Evolutionary conservation across 805 yeast genomes (phyloP).

Genomic region (Metschnikowia peoriensis): DNA sequence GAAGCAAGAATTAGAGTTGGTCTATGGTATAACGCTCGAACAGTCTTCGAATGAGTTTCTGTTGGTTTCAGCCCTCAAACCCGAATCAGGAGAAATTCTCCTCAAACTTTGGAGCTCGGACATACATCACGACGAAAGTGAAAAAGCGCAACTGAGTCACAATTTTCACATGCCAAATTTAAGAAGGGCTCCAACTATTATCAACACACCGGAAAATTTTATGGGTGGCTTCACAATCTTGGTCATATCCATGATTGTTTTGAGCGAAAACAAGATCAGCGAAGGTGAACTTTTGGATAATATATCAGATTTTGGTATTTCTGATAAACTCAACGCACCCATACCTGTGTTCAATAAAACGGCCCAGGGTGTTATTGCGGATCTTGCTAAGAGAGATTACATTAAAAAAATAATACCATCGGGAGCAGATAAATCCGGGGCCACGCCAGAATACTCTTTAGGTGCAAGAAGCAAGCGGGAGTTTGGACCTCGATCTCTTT

Average conservation of each 20-base stretch:
- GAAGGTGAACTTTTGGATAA: conserved; percentile 25
- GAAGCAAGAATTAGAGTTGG: conserved; percentile 18
- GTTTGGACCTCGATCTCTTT: conserved; percentile 29
- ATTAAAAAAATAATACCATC: conserved; percentile 17
- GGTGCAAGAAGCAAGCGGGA: conserved; percentile 36
- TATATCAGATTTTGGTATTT: conserved; percentile 27
- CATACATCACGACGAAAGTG: not conserved
- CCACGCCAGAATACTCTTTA: conserved; percentile 24
- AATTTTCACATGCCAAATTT: conserved; percentile 22
- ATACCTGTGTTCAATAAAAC: conserved; percentile 23
- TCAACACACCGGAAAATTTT: conserved; percentile 27
- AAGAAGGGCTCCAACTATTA: conserved; percentile 18
- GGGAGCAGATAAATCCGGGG: conserved; percentile 16
- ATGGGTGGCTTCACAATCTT: conserved; percentile 31
- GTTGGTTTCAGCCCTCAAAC: conserved; percentile 23
- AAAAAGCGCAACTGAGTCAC: not conserved
- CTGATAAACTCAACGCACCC: conserved; percentile 19
- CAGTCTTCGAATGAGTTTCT: conserved; percentile 17
- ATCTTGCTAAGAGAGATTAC: conserved; percentile 31
- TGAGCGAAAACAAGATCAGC: conserved; percentile 31
- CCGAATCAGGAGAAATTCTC: conserved; percentile 22
- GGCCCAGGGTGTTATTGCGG: conserved; percentile 23
- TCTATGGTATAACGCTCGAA: conserved; percentile 28
- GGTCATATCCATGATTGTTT: conserved; percentile 28
- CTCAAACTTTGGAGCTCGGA: conserved; percentile 24